Evolutionary conservation across 305 asterid genomes (phyloP), one percentile per base, ranked within the genome.

Genomic region (Ilex paraguariensis): DNA sequence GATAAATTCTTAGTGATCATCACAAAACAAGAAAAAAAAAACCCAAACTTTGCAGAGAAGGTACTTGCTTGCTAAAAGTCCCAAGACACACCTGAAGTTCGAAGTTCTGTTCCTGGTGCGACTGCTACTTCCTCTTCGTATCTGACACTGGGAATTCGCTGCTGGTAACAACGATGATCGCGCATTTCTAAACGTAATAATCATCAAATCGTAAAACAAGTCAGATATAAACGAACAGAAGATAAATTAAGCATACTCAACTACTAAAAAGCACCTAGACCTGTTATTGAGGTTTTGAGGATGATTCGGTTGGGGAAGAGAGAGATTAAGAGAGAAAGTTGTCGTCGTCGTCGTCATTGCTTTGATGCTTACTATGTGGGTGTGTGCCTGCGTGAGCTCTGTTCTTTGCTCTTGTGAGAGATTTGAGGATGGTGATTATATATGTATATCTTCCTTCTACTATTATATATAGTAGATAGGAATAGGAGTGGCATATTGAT

Each of bases 111-210:
- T 70, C 59, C 31, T 62, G 36, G 57, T 57, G 44, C 72, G 59
- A 31, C 77, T 44, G 31, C 66, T 59, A 57, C 75, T 76, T 54
- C 72, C 70, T 15, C 10, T 65, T 7, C 66, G 68, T 15, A 65
- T 72, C 75, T 73, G 77, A 72, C 71, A 57, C 68, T 60, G 76
- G 67, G 80, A 64, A 59, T 66, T 81, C 45, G 79, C 74, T 67
- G 44, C 65, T 44, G 73, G 49, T 32, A 65, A 6, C 42, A 66
- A 54, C 3, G 76, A 69, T 15, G 58, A 28, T 14, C 79, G 67
- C 60, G 53, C 66, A 15, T 32, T 48, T 52, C 9, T 36, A 60
- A 32, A 44, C 30, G 3, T 44, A 56, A n/a, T 15, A n/a, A 44
- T 65, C 28, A 65, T 48, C 44, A 36, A 39, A 59, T 67, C 81